phyloP scores from a whole-genome alignment of 441 rosid genomes.

The Brassica hybrid region DNA sequence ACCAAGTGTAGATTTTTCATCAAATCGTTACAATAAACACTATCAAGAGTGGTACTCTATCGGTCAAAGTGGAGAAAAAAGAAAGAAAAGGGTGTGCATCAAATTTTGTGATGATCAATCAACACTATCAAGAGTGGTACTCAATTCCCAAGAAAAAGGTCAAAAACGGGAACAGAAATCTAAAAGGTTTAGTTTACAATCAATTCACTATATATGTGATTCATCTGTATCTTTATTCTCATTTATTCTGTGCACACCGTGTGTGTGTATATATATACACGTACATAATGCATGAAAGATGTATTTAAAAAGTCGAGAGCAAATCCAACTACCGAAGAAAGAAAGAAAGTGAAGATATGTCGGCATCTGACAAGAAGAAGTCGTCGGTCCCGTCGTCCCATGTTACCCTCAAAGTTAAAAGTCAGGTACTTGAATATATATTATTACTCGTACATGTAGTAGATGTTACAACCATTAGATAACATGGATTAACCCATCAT shows the following conservation, averaged over 20 bases:
- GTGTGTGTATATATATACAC: neutral
- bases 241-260: neutral
- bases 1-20: neutral
- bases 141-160: neutral
- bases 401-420: slow-evolving; percentile 6
- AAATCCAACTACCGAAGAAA: neutral
- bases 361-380: slow-evolving; percentile 18
- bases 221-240: slow-evolving; percentile 11
- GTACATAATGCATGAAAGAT: neutral
- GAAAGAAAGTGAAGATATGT: slow-evolving; percentile 17
- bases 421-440: slow-evolving; percentile 9
- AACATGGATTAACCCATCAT: neutral
- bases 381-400: slow-evolving; percentile 8
- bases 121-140: neutral
- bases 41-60: too few relatives aligned
- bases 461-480: neutral
- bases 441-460: neutral
- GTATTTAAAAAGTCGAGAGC: neutral
- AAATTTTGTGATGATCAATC: slow-evolving; percentile 12
- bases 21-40: neutral
- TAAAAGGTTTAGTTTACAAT: slow-evolving; percentile 8
- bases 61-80: neutral
- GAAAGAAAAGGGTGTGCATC: neutral
- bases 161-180: slow-evolving; percentile 23
- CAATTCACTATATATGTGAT: neutral